Conservation (phyloP, 202 grass and related monocot species). For the Setaria italica region DNA sequence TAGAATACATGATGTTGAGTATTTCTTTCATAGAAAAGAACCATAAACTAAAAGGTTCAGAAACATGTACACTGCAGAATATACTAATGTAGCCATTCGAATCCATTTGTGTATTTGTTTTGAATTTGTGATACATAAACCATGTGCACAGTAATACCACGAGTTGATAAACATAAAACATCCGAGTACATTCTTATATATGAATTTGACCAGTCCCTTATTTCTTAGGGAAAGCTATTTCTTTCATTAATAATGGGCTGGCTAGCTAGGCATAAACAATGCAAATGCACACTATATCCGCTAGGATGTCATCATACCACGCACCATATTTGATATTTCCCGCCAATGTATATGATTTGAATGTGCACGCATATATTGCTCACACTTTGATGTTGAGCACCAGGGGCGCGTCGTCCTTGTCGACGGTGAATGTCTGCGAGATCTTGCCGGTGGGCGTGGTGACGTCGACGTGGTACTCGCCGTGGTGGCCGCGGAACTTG, state of each 20-base stretch:
- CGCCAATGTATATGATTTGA: not conserved
- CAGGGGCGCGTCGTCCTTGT: conserved; percentile 70
- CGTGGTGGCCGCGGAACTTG: conserved; percentile 75
- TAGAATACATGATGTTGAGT: not conserved
- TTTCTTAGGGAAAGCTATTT: not conserved
- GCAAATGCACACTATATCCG: not conserved
- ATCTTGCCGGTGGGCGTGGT: conserved; percentile 56
- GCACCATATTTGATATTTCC: not conserved
- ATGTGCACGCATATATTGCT: not conserved
- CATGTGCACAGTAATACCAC: not conserved
- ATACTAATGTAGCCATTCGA: no score
- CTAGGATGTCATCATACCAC: not conserved
- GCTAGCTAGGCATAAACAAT: not conserved
- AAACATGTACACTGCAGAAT: not conserved
- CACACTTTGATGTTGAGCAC: conserved; percentile 69
- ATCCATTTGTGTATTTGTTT: not conserved
- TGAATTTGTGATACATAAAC: conserved; percentile 12
- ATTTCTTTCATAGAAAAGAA: not conserved
- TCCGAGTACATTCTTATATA: not conserved
- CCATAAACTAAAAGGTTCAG: not conserved
- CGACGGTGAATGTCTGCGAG: conserved; percentile 70
- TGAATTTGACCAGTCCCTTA: conserved; percentile 19
- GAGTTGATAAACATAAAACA: not conserved
- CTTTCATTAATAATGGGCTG: not conserved
- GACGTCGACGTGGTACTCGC: conserved; percentile 70